A percentile compares a stretch with the other conserved stretches of the same genome.
Evolutionary conservation across 305 asterid genomes (phyloP).

Genomic region (Fraxinus velutina): DNA sequence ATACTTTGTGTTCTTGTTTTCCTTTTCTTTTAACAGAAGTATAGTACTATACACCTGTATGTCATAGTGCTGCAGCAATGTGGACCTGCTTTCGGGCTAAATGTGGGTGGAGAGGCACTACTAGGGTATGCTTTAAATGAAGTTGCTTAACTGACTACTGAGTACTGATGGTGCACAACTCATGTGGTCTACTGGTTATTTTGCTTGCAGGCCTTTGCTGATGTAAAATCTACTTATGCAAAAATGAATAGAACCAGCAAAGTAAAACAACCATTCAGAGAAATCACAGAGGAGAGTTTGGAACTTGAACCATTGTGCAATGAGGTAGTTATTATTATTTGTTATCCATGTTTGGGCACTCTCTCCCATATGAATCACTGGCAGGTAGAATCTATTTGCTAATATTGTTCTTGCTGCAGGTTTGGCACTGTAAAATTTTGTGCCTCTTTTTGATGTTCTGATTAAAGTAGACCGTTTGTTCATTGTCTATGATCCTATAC

Average conservation of each 20-base stretch:
- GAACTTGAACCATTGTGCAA: slow-evolving; percentile 64
- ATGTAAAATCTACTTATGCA: slow-evolving; percentile 41
- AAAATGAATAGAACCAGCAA: slow-evolving; percentile 32
- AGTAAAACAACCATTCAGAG: slow-evolving; percentile 45
- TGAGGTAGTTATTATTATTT: slow-evolving; percentile 45
- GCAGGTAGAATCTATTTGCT: neutral
- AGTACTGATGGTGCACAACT: slow-evolving; percentile 11
- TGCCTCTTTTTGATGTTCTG: neutral
- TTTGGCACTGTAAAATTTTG: neutral
- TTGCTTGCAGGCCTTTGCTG: slow-evolving; percentile 58
- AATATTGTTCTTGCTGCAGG: slow-evolving; percentile 1
- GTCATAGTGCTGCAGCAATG: slow-evolving; percentile 55
- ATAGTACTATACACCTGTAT: slow-evolving; percentile 27
- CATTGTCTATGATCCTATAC: neutral
- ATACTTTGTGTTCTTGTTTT: slow-evolving; percentile 8
- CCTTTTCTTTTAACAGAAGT: slow-evolving; percentile 9
- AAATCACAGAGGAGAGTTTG: slow-evolving; percentile 55
- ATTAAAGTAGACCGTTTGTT: neutral
- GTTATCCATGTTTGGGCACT: neutral
- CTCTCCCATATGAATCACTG: neutral
- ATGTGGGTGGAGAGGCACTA: slow-evolving; percentile 84
- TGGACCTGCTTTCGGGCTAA: slow-evolving; percentile 85
- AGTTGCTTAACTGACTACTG: slow-evolving; percentile 7
- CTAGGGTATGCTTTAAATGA: slow-evolving; percentile 48
- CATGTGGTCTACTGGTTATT: slow-evolving; percentile 16